Conservation (phyloP, 495 filamentous ascomycete species). For the Penicillium waksmanii region DNA sequence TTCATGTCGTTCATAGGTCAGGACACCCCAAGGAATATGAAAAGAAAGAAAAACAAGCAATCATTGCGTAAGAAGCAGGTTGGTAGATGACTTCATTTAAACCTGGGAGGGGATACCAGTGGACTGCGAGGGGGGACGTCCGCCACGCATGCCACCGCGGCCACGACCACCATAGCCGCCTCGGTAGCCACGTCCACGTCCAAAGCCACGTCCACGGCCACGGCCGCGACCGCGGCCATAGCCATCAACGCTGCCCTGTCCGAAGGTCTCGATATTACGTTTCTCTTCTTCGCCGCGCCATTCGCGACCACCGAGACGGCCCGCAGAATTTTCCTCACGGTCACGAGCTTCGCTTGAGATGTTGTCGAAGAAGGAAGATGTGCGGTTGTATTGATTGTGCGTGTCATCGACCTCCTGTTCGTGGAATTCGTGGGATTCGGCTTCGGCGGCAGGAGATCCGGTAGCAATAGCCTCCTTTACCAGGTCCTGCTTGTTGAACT, state of each 20-base stretch:
- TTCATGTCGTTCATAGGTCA: conserved; percentile 32
- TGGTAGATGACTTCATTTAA: conserved; percentile 24
- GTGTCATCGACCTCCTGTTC: conserved; percentile 37
- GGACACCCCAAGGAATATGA: conserved; percentile 22
- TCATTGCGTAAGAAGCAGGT: conserved; percentile 14
- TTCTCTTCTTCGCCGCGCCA: conserved; percentile 92
- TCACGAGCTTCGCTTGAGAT: conserved; percentile 93
- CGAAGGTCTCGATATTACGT: conserved; percentile 97
- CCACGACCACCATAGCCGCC: conserved; percentile 49
- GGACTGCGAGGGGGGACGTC: conserved; percentile 43
- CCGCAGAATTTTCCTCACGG: conserved; percentile 70
- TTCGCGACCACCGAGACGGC: conserved; percentile 78
- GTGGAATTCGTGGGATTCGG: conserved; percentile 37
- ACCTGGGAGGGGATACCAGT: conserved; percentile 48
- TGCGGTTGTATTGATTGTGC: conserved; percentile 70
- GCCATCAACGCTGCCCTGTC: conserved; percentile 94
- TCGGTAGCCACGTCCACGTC: conserved; percentile 64
- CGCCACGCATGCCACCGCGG: conserved; percentile 32
- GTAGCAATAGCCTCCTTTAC: conserved; percentile 87
- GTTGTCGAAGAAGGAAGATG: conserved; percentile 92
- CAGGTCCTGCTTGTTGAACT: conserved; percentile 97
- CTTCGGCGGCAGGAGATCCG: conserved; percentile 68
- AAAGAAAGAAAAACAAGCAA: conserved; percentile 25
- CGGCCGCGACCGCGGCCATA: conserved; percentile 71
- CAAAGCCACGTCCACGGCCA: conserved; percentile 62